A percentile compares a stretch with the other conserved stretches of the same genome.
Conservation (phyloP, 371 early-diverging fungal species). For the Apophysomyces trapeziformis region DNA sequence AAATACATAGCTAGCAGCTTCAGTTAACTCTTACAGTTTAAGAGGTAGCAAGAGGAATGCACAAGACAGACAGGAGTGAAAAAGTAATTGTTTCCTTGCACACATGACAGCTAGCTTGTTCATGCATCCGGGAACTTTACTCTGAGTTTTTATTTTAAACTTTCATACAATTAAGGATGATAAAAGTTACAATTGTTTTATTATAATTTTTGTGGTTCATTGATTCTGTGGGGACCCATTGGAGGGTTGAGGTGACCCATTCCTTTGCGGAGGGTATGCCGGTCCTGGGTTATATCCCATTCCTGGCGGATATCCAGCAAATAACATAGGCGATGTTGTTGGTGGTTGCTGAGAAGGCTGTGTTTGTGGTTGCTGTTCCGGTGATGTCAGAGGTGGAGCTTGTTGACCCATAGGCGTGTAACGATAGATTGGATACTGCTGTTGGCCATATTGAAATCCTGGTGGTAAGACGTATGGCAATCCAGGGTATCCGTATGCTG, state of each 20-base stretch:
- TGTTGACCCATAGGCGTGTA: not conserved
- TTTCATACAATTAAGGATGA: too few species aligned
- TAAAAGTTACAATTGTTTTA: not conserved
- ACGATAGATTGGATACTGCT: conserved; percentile 4
- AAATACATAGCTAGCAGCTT: too few species aligned
- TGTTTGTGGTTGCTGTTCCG: not conserved
- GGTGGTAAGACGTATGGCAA: conserved; percentile 8
- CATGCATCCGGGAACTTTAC: too few species aligned
- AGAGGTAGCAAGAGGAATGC: too few species aligned
- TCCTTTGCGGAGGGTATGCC: conserved; percentile 2
- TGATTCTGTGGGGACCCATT: conserved; percentile 2
- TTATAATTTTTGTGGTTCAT: conserved; percentile 9
- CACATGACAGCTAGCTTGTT: too few species aligned
- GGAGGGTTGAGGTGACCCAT: conserved; percentile 5
- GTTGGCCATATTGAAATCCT: conserved; percentile 5
- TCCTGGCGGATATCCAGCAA: conserved; percentile 6
- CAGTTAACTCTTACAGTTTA: too few species aligned
- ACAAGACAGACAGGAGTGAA: too few species aligned
- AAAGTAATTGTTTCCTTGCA: too few species aligned
- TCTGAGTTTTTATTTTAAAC: too few species aligned
- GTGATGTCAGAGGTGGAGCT: not conserved
- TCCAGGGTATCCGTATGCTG: conserved; percentile 11
- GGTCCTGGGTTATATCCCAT: conserved; percentile 5
- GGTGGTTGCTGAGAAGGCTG: conserved; percentile 1
- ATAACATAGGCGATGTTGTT: conserved; percentile 4